Evolutionary conservation across 2,329 filamentous ascomycete genomes (phyloP).

Genomic region (Colletotrichum phormii): DNA sequence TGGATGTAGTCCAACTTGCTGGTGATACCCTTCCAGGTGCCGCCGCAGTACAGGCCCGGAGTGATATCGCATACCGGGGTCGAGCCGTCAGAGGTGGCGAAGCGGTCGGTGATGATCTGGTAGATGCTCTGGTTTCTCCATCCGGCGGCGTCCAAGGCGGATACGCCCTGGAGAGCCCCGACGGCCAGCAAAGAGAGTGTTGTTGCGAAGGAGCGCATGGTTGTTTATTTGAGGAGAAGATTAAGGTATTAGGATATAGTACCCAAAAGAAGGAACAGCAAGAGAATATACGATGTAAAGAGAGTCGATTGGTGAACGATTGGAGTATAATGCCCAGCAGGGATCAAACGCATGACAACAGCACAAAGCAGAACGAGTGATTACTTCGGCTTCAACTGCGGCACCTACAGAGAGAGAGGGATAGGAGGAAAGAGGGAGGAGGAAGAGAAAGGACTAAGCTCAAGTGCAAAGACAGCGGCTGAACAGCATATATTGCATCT

Average conservation of each 20-base stretch:
- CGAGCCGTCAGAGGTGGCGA: constrained; percentile 52
- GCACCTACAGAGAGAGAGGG: neutral
- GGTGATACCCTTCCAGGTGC: constrained; percentile 61
- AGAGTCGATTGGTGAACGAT: constrained; percentile 7
- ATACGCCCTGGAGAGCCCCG: constrained; percentile 27
- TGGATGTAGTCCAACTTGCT: constrained; percentile 63
- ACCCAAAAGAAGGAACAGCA: neutral
- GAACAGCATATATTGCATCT: constrained; percentile 5
- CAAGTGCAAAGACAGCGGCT: neutral
- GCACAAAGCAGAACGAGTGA: constrained; percentile 33
- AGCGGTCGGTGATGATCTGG: constrained; percentile 58
- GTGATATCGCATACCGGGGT: constrained; percentile 45
- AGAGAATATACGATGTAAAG: neutral
- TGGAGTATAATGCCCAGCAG: neutral
- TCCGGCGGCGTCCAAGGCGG: constrained; percentile 43
- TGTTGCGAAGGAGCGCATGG: constrained; percentile 21
- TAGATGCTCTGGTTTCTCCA: constrained; percentile 58
- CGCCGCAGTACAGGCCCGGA: constrained; percentile 58
- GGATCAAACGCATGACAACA: constrained; percentile 13
- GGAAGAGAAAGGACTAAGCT: neutral
- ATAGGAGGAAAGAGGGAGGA: neutral
- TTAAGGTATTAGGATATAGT: neutral
- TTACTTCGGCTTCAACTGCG: constrained; percentile 24
- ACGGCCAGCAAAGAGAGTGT: constrained; percentile 24
- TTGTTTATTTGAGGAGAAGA: neutral